Percentiles rank a stretch among this genome's conserved stretches.
phyloP scores from a whole-genome alignment of 2,329 filamentous ascomycete species.

The Aspergillus brasiliensis region DNA sequence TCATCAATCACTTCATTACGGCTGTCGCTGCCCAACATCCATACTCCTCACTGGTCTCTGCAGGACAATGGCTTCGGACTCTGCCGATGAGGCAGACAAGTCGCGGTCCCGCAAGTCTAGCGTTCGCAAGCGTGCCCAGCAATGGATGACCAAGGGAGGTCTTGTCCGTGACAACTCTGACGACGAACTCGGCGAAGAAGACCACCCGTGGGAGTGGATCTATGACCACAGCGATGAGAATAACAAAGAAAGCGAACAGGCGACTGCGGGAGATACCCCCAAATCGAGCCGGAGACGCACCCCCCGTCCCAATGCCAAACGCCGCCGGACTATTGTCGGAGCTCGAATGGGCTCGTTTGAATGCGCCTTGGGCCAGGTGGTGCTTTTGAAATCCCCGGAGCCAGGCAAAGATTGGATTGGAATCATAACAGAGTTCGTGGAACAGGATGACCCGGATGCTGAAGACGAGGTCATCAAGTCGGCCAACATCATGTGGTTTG shows the following conservation, averaged over 20 bases:
- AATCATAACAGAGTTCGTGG: conserved; percentile 78
- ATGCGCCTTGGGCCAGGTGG: conserved; percentile 78
- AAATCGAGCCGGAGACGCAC: conserved; percentile 33
- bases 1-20: background rate
- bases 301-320: conserved; percentile 30
- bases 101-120: conserved; percentile 22
- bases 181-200: conserved; percentile 77
- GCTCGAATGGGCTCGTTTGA: conserved; percentile 80
- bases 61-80: conserved; percentile 22
- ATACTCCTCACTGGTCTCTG: background rate
- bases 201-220: conserved; percentile 78
- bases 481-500: conserved; percentile 92
- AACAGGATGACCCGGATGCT: conserved; percentile 67
- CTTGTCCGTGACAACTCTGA: conserved; percentile 78
- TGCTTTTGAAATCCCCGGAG: conserved; percentile 85
- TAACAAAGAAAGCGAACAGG: conserved; percentile 23
- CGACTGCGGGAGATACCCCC: conserved; percentile 20
- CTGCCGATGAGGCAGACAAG: conserved; percentile 18
- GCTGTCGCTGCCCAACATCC: background rate
- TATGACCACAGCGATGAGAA: conserved; percentile 51
- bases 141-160: conserved; percentile 61
- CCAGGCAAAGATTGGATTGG: conserved; percentile 89
- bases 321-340: conserved; percentile 65
- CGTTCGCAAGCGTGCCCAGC: conserved; percentile 43
- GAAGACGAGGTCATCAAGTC: conserved; percentile 58